Evolutionary conservation across 2,329 filamentous ascomycete species (phyloP), one percentile per base, ranked within the genome.

Genomic region (Apiospora phragmitis): DNA sequence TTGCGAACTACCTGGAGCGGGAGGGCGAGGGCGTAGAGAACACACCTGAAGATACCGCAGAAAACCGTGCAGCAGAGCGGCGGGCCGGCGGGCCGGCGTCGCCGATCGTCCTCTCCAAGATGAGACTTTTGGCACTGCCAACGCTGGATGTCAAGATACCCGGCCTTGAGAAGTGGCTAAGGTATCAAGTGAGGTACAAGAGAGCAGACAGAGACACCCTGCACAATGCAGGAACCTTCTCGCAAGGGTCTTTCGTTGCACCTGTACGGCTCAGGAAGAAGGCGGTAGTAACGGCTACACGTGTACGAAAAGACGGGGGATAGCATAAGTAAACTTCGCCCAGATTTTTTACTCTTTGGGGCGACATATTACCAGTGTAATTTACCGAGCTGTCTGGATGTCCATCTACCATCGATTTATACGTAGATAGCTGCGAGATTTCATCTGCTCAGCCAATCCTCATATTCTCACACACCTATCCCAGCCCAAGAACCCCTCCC

Each of bases 41-140:
- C 16, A 38, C 14, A 12, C n/a, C n/a, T 29, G 21, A 42, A 62
- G 26, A 55, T 21, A 4, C 29, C 16, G 24, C 14, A n/a, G 47
- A 47, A 32, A 11, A 1, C 29, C 29, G 29, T 7, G 51, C 51
- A 66, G 51, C 29, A 18, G 47, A 62, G 21, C 51, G 18, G 11
- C 43, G 59, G 12, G 9, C 24, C 29, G 11, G 11, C 32, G 18
- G 1, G n/a, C 68, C 70, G 47, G 24, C 21, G 72, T 73, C 29
- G 73, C 75, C 21, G 14, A 24, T 68, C 4, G 75, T 76, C 35
- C 26, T 42, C 6, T 73, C 74, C 11, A 78, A 79, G 26, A 73
- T 82, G 75, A 83, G 82, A 51, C 76, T 90, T 70, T 72, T 90
- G 16, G 87, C 86, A 32, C 80, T 90, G 71, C 88, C 88, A 3